These are phyloP conservation scores for Pneumocystis jirovecii DNA, from an alignment of 1,139 yeast species.

Conservation along the genomic window DNA sequence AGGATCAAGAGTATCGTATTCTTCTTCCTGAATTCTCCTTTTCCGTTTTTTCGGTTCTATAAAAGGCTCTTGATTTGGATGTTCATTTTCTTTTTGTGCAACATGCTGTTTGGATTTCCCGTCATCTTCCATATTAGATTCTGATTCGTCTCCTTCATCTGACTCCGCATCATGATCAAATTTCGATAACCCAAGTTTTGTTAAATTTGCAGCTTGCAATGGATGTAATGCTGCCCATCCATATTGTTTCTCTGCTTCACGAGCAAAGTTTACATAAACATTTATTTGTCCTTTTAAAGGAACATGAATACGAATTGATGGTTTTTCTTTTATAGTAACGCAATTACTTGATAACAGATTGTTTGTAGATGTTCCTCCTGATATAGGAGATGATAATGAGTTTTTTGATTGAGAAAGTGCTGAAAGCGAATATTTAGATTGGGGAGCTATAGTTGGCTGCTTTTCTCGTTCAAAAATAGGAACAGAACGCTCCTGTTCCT, in stretches of 20 bases:
- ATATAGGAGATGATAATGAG: neutral
- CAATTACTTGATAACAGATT: neutral
- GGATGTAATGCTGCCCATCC: slow-evolving; percentile 68
- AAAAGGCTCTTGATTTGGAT: slow-evolving; percentile 24
- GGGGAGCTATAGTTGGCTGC: neutral
- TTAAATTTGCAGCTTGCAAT: slow-evolving; percentile 34
- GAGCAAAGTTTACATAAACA: slow-evolving; percentile 62
- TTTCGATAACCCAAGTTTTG: slow-evolving; percentile 48
- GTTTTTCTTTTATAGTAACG: neutral
- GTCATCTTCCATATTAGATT: slow-evolving; percentile 41
- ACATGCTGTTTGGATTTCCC: slow-evolving; percentile 15
- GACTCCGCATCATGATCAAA: slow-evolving; percentile 28
- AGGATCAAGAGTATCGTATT: slow-evolving; percentile 86
- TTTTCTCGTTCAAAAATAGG: neutral
- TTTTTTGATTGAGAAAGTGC: neutral
- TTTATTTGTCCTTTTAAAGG: slow-evolving; percentile 17
- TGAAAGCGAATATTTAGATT: neutral
- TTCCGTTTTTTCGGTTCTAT: slow-evolving; percentile 44
- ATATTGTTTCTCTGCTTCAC: slow-evolving; percentile 71
- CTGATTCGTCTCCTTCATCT: slow-evolving; percentile 44
- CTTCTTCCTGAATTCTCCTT: slow-evolving; percentile 28
- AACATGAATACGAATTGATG: slow-evolving; percentile 16
- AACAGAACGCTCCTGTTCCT: neutral
- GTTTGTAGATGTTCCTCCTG: neutral
- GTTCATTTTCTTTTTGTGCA: slow-evolving; percentile 23